Percentiles rank a stretch among this genome's conserved stretches.
These are phyloP conservation scores for Penicillium paxilli DNA, from an alignment of 495 filamentous ascomycete genomes.

Conservation along the genomic window DNA sequence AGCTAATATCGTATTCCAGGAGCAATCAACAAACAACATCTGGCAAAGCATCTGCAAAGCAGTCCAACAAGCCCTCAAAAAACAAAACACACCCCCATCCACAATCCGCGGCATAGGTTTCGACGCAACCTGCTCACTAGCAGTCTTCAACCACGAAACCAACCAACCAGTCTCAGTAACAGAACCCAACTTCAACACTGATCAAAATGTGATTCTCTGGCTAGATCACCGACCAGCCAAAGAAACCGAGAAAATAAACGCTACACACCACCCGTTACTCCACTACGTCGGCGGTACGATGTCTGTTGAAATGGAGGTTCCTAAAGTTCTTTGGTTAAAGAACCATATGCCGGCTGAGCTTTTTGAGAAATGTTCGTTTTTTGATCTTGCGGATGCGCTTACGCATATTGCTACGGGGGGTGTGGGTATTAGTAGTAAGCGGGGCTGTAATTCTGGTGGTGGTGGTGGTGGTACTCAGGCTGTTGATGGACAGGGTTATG, in stretches of 20 bases:
- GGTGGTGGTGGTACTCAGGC: too few relatives aligned
- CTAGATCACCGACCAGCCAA: conserved; percentile 87
- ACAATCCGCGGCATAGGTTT: conserved; percentile 88
- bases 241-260: conserved; percentile 89
- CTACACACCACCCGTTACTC: conserved; percentile 87
- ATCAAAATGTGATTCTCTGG: conserved; percentile 91
- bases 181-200: conserved; percentile 78
- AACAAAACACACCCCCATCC: conserved; percentile 71
- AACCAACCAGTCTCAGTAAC: conserved; percentile 89
- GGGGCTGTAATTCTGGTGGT: too few relatives aligned
- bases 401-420: conserved; percentile 95
- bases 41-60: conserved; percentile 88
- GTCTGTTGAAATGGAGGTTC: conserved; percentile 99
- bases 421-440: conserved; percentile 82
- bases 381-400: conserved; percentile 89
- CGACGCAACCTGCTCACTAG: conserved; percentile 93
- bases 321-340: conserved; percentile 96
- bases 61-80: conserved; percentile 72
- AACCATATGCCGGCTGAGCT: conserved; percentile 93
- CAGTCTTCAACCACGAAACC: conserved; percentile 85
- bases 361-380: conserved; percentile 93
- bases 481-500: conserved; percentile 93
- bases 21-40: conserved; percentile 97
- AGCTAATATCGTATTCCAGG: conserved; percentile 53
- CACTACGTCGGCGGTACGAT: conserved; percentile 95